phyloP scores from a whole-genome alignment of 106 monocot genomes.

The Dendrobium chrysotoxum region DNA sequence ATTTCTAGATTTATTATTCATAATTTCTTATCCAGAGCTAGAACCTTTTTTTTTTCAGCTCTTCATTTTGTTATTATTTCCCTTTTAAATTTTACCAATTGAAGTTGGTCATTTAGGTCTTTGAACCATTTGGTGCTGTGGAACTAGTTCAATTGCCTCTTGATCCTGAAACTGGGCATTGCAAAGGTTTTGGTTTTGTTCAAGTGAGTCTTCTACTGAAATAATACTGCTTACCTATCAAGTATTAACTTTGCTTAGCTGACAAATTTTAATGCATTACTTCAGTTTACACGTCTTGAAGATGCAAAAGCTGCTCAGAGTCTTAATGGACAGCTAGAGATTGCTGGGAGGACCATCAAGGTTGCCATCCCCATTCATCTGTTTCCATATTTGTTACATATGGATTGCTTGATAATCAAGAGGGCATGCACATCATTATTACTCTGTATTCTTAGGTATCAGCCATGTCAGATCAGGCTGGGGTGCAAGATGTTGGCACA shows the following conservation, averaged over 20 bases:
- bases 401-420: neutral
- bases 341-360: constrained; percentile 56
- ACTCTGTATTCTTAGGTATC: constrained; percentile 33
- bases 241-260: constrained; percentile 1
- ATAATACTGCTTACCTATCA: neutral
- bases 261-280: neutral
- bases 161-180: constrained; percentile 58
- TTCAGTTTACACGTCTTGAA: constrained; percentile 57
- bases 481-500: constrained; percentile 43
- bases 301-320: constrained; percentile 54
- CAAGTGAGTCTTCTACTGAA: constrained; percentile 29
- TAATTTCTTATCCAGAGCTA: neutral
- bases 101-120: constrained; percentile 27
- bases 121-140: constrained; percentile 66
- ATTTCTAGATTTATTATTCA: neutral
- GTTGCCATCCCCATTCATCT: constrained; percentile 12
- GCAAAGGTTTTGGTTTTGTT: constrained; percentile 74
- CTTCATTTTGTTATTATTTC: neutral
- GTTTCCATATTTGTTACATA: neutral
- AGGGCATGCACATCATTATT: neutral
- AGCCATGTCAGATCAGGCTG: constrained; percentile 51
- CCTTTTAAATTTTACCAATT: neutral
- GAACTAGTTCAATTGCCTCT: constrained; percentile 66
- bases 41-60: neutral
- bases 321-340: constrained; percentile 65